Conservation (phyloP, 148 eudicot genomes). For the Chenopodium album region DNA sequence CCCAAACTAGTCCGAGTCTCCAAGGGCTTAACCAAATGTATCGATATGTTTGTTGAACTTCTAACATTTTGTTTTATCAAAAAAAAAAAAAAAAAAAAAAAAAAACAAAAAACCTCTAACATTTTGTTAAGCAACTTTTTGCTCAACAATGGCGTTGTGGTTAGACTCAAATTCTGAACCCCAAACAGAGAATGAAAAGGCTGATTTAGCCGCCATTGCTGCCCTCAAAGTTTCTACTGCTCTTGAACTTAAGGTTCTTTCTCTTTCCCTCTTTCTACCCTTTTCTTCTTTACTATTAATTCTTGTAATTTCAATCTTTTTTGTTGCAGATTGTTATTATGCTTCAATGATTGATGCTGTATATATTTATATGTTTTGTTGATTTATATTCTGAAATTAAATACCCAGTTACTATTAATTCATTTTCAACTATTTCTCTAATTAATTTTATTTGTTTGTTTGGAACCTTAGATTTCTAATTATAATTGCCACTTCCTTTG, state of each 20-base stretch:
- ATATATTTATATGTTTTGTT: neutral
- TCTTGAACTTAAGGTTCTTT: constrained; percentile 73
- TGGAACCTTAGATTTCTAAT: neutral
- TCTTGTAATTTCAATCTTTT: neutral
- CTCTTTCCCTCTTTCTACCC: neutral
- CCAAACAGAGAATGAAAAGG: constrained; percentile 53
- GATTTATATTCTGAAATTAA: neutral
- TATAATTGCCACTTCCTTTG: too few species aligned
- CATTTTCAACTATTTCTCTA: neutral
- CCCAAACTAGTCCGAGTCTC: too few species aligned
- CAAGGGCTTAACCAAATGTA: too few species aligned
- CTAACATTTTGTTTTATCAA: too few species aligned
- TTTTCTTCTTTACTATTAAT: neutral
- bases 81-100: too few species aligned
- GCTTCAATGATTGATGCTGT: neutral
- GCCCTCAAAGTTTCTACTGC: constrained; percentile 77
- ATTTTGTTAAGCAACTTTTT: too few species aligned
- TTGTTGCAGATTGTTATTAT: neutral
- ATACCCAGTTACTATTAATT: neutral
- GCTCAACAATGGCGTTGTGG: constrained; percentile 59
- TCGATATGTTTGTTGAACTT: too few species aligned
- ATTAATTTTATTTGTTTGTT: neutral
- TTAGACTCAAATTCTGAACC: constrained; percentile 72
- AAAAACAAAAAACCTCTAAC: too few species aligned
- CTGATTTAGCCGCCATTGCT: constrained; percentile 65